Conservation (phyloP, 2,329 filamentous ascomycete genomes). For the Cryphonectria parasitica region DNA sequence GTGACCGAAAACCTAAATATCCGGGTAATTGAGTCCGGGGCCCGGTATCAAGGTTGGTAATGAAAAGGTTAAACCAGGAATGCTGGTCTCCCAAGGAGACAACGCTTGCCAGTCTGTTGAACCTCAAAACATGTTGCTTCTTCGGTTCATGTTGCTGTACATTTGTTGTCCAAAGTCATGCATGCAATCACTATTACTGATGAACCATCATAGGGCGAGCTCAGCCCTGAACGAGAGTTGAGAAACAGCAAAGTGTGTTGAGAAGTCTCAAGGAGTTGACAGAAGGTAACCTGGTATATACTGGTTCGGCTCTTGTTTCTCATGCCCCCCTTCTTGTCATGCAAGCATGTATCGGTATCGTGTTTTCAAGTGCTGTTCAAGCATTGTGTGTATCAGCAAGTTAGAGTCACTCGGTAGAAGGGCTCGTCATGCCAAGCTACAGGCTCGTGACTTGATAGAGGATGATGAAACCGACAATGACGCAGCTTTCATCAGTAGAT, state of each 20-base stretch:
- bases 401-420: background rate
- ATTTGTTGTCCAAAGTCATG: background rate
- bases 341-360: background rate
- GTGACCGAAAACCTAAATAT: background rate
- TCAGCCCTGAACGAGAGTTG: background rate
- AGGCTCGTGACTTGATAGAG: background rate
- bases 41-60: background rate
- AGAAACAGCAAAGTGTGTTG: background rate
- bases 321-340: background rate
- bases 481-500: background rate
- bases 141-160: background rate
- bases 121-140: background rate
- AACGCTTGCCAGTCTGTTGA: background rate
- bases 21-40: background rate
- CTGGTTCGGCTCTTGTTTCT: background rate
- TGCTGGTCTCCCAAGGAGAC: background rate
- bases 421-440: background rate
- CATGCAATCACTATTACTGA: background rate
- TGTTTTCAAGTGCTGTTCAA: background rate
- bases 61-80: background rate
- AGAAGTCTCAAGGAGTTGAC: background rate
- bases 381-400: background rate
- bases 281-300: background rate
- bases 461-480: constrained; percentile 6
- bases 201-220: background rate